phyloP scores from a whole-genome alignment of 495 filamentous ascomycete species.

The Penicillium fimorum region DNA sequence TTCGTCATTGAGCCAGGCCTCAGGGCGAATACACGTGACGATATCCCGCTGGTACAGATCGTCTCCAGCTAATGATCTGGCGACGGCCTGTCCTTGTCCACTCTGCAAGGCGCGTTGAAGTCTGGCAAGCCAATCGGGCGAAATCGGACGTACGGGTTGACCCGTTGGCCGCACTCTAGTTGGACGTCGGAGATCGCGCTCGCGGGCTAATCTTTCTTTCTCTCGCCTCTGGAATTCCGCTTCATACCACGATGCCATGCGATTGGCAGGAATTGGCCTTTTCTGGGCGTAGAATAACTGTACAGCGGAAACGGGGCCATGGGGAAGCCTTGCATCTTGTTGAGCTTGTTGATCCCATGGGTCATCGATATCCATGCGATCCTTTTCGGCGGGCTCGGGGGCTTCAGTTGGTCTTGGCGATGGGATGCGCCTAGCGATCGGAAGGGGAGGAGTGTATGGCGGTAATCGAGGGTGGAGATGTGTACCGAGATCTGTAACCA shows the following conservation, averaged over 20 bases:
- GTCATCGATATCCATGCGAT: constrained; percentile 23
- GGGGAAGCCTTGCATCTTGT: constrained; percentile 18
- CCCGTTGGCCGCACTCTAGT: constrained; percentile 27
- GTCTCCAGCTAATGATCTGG: constrained; percentile 52
- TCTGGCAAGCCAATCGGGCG: constrained; percentile 43
- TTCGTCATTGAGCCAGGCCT: constrained; percentile 80
- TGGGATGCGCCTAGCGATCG: constrained; percentile 3
- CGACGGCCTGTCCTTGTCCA: constrained; percentile 30
- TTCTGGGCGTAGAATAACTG: constrained; percentile 27
- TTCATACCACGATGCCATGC: constrained; percentile 36
- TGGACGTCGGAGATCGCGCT: constrained; percentile 19
- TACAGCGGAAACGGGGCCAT: constrained; percentile 42
- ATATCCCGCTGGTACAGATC: constrained; percentile 62
- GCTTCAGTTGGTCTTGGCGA: constrained; percentile 5
- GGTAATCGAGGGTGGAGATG: constrained; percentile 22
- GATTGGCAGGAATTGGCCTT: constrained; percentile 31
- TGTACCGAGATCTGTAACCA: constrained; percentile 23
- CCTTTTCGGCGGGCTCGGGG: constrained; percentile 7
- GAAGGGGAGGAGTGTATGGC: constrained; percentile 7
- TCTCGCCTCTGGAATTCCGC: constrained; percentile 28
- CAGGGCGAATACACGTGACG: constrained; percentile 48
- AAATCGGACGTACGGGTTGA: constrained; percentile 43
- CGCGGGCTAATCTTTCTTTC: constrained; percentile 11
- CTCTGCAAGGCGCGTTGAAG: constrained; percentile 35
- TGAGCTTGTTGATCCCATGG: constrained; percentile 23